Evolutionary conservation across 2,329 filamentous ascomycete species (phyloP).

Genomic region (Cordyceps tenuipes): DNA sequence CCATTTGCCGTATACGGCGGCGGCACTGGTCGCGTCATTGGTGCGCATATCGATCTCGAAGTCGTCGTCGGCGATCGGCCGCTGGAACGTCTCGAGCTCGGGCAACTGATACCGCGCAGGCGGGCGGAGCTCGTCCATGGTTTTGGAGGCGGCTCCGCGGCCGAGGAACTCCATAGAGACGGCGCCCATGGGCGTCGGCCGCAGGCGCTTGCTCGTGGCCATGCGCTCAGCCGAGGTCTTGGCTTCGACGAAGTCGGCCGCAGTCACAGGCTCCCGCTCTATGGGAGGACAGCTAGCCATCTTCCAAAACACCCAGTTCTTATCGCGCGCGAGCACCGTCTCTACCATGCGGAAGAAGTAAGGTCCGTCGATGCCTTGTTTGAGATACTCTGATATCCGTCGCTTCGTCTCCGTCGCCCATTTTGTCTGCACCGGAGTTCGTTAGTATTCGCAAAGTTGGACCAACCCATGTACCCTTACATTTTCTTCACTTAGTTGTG

Average conservation of each 20-base stretch:
- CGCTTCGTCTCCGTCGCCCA: constrained; percentile 77
- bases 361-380: constrained; percentile 70
- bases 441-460: background rate
- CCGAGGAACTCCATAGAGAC: constrained; percentile 72
- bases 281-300: constrained; percentile 87
- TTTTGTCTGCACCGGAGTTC: constrained; percentile 47
- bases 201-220: constrained; percentile 62
- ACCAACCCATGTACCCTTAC: constrained; percentile 33
- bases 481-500: constrained; percentile 76
- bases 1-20: constrained; percentile 61
- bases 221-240: constrained; percentile 56
- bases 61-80: constrained; percentile 68
- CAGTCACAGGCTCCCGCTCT: constrained; percentile 62
- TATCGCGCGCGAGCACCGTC: constrained; percentile 88
- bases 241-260: constrained; percentile 60
- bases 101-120: constrained; percentile 59
- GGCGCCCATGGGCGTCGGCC: constrained; percentile 60
- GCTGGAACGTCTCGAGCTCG: constrained; percentile 59
- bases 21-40: constrained; percentile 47
- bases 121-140: constrained; percentile 61
- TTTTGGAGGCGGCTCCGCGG: constrained; percentile 37
- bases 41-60: constrained; percentile 80
- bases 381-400: constrained; percentile 74
- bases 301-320: constrained; percentile 99
- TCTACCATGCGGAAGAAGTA: constrained; percentile 97